These are phyloP conservation scores for Carex scoparia DNA, from an alignment of 176 grass and related monocot genomes.

Conservation along the genomic window DNA sequence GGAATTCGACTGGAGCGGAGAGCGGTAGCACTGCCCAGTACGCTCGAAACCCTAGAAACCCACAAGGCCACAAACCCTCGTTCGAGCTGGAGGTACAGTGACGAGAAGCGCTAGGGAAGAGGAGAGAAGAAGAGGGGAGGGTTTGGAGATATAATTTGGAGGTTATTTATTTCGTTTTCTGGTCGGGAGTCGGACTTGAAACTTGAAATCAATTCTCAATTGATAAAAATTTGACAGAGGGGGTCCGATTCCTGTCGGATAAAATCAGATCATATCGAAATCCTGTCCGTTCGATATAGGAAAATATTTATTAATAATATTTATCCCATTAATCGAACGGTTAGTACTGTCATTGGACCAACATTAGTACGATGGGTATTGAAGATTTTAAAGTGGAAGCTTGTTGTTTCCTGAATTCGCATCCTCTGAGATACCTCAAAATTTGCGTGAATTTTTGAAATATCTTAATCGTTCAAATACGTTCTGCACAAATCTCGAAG, in stretches of 20 bases:
- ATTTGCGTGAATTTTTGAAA: too few relatives aligned
- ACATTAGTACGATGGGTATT: background rate
- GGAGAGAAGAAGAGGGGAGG: background rate
- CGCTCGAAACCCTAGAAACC: background rate
- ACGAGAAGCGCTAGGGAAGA: background rate
- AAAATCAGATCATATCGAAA: too few relatives aligned
- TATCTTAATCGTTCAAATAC: too few relatives aligned
- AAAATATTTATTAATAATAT: background rate
- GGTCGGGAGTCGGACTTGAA: slow-evolving; percentile 12
- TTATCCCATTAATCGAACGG: background rate
- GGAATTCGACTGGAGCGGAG: background rate
- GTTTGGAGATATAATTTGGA: slow-evolving; percentile 11
- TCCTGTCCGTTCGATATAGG: background rate
- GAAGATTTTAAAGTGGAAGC: background rate
- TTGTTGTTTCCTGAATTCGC: too few relatives aligned
- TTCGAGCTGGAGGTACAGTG: slow-evolving; percentile 4
- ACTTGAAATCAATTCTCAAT: slow-evolving; percentile 15
- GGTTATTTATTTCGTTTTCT: background rate
- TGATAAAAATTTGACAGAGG: background rate
- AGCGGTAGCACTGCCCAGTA: too few relatives aligned
- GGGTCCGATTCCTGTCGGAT: background rate
- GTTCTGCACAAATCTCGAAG: too few relatives aligned
- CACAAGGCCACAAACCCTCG: background rate
- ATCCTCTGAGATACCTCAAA: too few relatives aligned
- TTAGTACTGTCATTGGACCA: background rate